These are phyloP conservation scores for Fusarium acutatum DNA, from an alignment of 2,329 filamentous ascomycete species.

Conservation along the genomic window DNA sequence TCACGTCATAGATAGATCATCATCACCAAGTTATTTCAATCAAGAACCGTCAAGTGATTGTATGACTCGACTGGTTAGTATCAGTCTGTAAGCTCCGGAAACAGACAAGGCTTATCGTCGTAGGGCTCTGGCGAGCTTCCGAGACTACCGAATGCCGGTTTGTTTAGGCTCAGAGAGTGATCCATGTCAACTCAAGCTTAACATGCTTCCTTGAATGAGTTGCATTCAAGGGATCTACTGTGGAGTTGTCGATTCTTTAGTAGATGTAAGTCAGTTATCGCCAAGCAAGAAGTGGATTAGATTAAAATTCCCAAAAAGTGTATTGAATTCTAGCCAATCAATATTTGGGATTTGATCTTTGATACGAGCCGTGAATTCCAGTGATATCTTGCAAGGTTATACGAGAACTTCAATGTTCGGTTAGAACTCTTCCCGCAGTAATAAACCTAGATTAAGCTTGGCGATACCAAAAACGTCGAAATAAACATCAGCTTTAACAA, in stretches of 20 bases:
- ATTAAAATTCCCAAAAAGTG: neutral
- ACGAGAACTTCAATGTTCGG: neutral
- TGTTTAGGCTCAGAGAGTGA: neutral
- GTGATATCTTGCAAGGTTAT: neutral
- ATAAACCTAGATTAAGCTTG: neutral
- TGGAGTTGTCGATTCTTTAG: neutral
- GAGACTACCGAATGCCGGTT: neutral
- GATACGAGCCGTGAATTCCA: neutral
- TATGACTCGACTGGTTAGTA: neutral
- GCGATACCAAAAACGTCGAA: neutral
- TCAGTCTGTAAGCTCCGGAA: neutral
- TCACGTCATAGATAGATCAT: neutral
- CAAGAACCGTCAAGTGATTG: neutral
- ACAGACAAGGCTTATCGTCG: neutral
- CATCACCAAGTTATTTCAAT: neutral
- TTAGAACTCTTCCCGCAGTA: too few species aligned
- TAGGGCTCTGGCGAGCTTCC: neutral
- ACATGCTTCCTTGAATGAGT: neutral
- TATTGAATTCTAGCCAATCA: neutral
- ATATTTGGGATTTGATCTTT: accelerated
- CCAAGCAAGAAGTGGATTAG: neutral
- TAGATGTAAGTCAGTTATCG: neutral
- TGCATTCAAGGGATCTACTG: neutral
- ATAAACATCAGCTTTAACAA: too few species aligned
- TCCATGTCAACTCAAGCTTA: neutral